Percentiles rank a stretch among this genome's conserved stretches.
phyloP scores from a whole-genome alignment of 495 filamentous ascomycete genomes.

The Cairneyella variabilis region DNA sequence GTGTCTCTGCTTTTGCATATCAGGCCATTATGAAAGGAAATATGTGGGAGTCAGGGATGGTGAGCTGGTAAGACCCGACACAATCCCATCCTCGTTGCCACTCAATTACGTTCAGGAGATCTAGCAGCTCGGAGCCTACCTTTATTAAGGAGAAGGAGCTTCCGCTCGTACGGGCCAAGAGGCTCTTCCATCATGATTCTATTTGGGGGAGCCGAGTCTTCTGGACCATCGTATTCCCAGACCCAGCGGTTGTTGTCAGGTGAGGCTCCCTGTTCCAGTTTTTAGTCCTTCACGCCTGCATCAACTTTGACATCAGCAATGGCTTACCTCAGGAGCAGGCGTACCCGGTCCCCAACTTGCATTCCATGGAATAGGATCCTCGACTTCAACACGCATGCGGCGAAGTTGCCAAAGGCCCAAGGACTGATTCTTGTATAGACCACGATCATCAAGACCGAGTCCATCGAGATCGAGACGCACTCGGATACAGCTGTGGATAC shows the following conservation, averaged over 20 bases:
- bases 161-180: constrained; percentile 46
- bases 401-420: constrained; percentile 38
- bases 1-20: background rate
- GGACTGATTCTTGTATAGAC: constrained; percentile 48
- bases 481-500: constrained; percentile 59
- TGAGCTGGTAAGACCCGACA: background rate
- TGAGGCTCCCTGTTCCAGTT: background rate
- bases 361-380: constrained; percentile 33
- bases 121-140: constrained; percentile 23
- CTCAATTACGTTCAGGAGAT: constrained; percentile 20
- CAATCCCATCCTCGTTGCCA: background rate
- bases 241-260: constrained; percentile 37
- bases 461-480: constrained; percentile 51
- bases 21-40: background rate
- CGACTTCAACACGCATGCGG: constrained; percentile 24
- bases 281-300: background rate
- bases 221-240: constrained; percentile 46
- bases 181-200: constrained; percentile 43
- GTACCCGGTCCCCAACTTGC: constrained; percentile 31
- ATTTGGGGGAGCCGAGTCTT: constrained; percentile 32
- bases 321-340: constrained; percentile 7
- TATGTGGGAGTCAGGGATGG: background rate
- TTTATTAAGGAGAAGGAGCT: constrained; percentile 38
- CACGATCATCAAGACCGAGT: constrained; percentile 52
- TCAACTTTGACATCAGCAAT: background rate